A percentile compares a stretch with the other conserved stretches of the same genome.
These are phyloP conservation scores for Lactarius pseudohatsudake DNA, from an alignment of 768 basidiomycete genomes.

Conservation along the genomic window DNA sequence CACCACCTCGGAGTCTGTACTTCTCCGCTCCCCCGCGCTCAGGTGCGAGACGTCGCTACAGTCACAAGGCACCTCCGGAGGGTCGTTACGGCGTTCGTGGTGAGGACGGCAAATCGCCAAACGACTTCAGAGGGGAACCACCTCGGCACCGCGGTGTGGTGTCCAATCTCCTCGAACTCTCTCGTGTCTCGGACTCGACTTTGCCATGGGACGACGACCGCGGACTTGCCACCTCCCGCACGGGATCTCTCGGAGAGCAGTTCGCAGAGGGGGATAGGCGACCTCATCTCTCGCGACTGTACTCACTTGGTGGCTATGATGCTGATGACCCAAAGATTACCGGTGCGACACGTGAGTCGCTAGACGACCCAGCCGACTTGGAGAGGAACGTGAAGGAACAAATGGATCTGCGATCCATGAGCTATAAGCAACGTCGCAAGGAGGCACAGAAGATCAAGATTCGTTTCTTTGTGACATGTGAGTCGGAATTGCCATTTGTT, in stretches of 20 bases:
- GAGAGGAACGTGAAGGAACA: conserved; percentile 46
- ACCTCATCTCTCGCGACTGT: conserved; percentile 24
- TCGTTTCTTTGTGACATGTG: conserved; percentile 69
- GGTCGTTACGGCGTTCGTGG: neutral
- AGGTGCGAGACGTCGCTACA: conserved; percentile 1
- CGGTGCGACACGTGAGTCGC: conserved; percentile 47
- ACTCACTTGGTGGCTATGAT: conserved; percentile 40
- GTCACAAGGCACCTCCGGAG: conserved; percentile 2
- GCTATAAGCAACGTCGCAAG: conserved; percentile 61
- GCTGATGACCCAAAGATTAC: conserved; percentile 70
- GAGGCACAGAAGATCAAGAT: conserved; percentile 61
- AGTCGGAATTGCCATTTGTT: conserved; percentile 26
- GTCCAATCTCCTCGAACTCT: conserved; percentile 24
- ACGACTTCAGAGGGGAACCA: neutral
- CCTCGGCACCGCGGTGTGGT: conserved; percentile 15
- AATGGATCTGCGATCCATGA: conserved; percentile 51
- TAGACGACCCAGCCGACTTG: conserved; percentile 57
- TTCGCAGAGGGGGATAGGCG: conserved; percentile 6
- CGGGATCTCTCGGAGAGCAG: conserved; percentile 4
- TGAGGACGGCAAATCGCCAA: neutral
- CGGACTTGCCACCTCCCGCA: neutral
- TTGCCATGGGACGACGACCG: conserved; percentile 5
- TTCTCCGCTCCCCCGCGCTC: neutral
- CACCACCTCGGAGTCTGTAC: conserved; percentile 4
- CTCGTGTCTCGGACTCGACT: conserved; percentile 9